Base-by-base conservation (phyloP, 2,329 filamentous ascomycete genomes). In the Myotisia sp. region DNA sequence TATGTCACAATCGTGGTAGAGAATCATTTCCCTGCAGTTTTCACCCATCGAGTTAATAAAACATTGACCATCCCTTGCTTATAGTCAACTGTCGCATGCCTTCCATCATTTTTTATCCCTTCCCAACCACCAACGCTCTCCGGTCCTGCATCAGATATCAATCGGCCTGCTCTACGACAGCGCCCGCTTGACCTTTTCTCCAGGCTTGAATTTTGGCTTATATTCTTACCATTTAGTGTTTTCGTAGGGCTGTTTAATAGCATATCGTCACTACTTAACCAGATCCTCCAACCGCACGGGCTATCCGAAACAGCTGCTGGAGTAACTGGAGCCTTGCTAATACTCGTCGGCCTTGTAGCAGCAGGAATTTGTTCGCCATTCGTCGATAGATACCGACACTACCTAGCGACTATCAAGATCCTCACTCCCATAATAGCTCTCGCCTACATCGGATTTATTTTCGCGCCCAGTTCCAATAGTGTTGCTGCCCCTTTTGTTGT, bases 221-320 rank as follows among this genome's bases (percentile, higher is more conserved):
- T 94, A 44, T 63, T 86, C 41, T 48, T 86, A 39, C 78, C 86
- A n/a, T 95, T 87, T 59, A 62, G 71, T 43, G 59, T 86, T 47
- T 93, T 85, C 56, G 82, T 93, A 41, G 85, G 80, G 47, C 78
- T 90, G 62, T 98, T 98, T 74, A 95, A 95, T 67, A 79, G 79
- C 45, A 65, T 86, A 44, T 92, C 85, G 32, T 80, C 80, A 2
- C 71, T 95, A 1, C 68, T 95, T 6, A 92, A 87, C 62, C 87
- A 94, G 53, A 82, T 95, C 52, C 71, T 95, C 43, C 64, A 72
- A 24, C 90, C 90, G 0, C 87, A 94, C 59, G 80, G 74, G 48
- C 92, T 84, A 68, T 70, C 64, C 39, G 79, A 92, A 53, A 78
- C 79, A 43, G 70, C 93, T 37, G 82, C 87, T 14, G 90, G 90